A percentile compares a stretch with the other conserved stretches of the same genome.
Evolutionary conservation across 2,329 filamentous ascomycete genomes (phyloP).

Genomic region (Epichloe uncinata): DNA sequence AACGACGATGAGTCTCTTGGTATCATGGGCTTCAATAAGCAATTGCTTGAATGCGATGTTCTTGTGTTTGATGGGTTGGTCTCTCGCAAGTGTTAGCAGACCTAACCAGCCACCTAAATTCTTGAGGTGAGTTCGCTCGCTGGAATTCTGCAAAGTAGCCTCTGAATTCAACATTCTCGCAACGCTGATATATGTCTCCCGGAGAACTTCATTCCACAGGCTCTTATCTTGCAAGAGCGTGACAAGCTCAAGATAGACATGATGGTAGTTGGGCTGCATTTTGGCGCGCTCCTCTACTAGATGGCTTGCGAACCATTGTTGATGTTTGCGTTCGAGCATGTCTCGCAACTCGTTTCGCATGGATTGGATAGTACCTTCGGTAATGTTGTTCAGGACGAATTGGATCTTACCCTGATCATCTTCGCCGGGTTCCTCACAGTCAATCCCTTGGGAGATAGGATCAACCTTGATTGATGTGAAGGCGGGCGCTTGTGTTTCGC

Average conservation of each 20-base stretch:
- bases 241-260: constrained; percentile 81
- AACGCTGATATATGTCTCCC: constrained; percentile 83
- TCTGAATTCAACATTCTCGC: constrained; percentile 84
- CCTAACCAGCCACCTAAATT: constrained; percentile 92
- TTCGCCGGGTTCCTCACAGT: constrained; percentile 71
- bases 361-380: constrained; percentile 69
- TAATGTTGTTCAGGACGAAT: constrained; percentile 94
- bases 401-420: constrained; percentile 86
- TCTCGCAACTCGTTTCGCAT: constrained; percentile 75
- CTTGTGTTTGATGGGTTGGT: constrained; percentile 90
- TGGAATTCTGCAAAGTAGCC: constrained; percentile 67
- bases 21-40: constrained; percentile 85
- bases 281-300: constrained; percentile 93
- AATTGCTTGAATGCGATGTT: constrained; percentile 97
- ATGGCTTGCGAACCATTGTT: constrained; percentile 94
- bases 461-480: constrained; percentile 74
- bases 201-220: constrained; percentile 78
- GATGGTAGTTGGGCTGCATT: constrained; percentile 92
- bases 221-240: constrained; percentile 65
- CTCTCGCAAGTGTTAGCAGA: constrained; percentile 78
- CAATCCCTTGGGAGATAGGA: constrained; percentile 44
- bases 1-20: constrained; percentile 77
- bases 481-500: constrained; percentile 51
- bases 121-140: constrained; percentile 79
- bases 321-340: constrained; percentile 65